Conservation (phyloP, 148 eudicot genomes). For the Tetragonia tetragonoides region DNA sequence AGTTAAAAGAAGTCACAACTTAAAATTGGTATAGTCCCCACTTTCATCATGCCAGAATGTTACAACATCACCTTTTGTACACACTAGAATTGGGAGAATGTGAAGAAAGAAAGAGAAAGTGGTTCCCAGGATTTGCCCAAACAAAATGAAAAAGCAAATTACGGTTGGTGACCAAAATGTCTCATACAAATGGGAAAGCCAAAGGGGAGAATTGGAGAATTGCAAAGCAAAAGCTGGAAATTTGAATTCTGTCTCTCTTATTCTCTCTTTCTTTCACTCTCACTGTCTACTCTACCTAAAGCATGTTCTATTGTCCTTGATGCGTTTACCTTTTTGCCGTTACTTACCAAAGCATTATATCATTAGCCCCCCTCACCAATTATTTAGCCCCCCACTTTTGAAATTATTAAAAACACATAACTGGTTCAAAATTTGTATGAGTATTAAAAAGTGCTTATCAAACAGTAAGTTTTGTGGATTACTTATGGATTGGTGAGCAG, state of each 20-base stretch:
- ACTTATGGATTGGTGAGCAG: no score
- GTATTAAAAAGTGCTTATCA: no score
- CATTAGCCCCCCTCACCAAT: constrained; percentile 19
- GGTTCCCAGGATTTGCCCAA: background rate
- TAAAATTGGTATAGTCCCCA: background rate
- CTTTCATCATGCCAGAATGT: background rate
- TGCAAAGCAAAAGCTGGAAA: constrained; percentile 33
- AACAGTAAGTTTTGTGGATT: no score
- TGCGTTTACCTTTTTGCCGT: constrained; percentile 27
- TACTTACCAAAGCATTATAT: constrained; percentile 24
- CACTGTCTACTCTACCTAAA: constrained; percentile 28
- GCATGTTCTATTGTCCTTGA: constrained; percentile 30
- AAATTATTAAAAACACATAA: no score
- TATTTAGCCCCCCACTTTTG: constrained; percentile 21
- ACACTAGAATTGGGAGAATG: constrained; percentile 10
- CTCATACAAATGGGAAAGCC: constrained; percentile 6
- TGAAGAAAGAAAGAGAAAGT: constrained; percentile 9
- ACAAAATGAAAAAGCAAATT: constrained; percentile 2
- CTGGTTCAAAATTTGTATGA: no score
- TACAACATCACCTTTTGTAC: background rate
- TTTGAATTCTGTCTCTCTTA: constrained; percentile 25
- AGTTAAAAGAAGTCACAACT: background rate
- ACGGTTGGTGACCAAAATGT: constrained; percentile 21
- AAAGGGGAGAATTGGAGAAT: background rate
- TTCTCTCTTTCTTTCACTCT: constrained; percentile 12